These are phyloP conservation scores for Pseudoturritis turrita DNA, from an alignment of 345 rosid genomes.

Conservation along the genomic window DNA sequence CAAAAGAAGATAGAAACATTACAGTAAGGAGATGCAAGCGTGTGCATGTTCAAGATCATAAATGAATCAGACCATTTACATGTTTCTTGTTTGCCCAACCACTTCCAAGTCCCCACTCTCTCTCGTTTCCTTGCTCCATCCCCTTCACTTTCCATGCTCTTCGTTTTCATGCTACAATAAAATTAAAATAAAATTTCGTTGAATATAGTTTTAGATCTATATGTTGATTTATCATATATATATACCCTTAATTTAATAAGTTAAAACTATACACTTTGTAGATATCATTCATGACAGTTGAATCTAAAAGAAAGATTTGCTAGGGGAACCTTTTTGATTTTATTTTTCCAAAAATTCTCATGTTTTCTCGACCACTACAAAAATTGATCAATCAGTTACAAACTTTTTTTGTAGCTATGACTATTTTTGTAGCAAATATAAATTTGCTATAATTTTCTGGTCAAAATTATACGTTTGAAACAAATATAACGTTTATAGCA, in stretches of 20 bases:
- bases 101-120: conserved; percentile 23
- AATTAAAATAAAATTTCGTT: neutral
- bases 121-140: conserved; percentile 18
- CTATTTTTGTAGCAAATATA: no score
- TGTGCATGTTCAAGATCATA: conserved; percentile 20
- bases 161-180: neutral
- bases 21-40: conserved; percentile 25
- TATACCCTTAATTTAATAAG: neutral
- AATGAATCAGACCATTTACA: conserved; percentile 18
- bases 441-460: no score
- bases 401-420: no score
- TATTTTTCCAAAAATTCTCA: neutral
- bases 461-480: no score
- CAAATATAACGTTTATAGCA: no score
- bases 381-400: no score
- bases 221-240: neutral
- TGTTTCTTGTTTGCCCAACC: conserved; percentile 29
- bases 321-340: conserved; percentile 6
- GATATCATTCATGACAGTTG: neutral
- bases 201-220: conserved; percentile 1
- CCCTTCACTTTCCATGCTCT: conserved; percentile 10
- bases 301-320: conserved; percentile 2
- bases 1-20: conserved; percentile 15
- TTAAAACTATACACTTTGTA: neutral
- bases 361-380: no score